phyloP scores from a whole-genome alignment of 371 early-diverging fungal species.

The Coemansia sp. region DNA sequence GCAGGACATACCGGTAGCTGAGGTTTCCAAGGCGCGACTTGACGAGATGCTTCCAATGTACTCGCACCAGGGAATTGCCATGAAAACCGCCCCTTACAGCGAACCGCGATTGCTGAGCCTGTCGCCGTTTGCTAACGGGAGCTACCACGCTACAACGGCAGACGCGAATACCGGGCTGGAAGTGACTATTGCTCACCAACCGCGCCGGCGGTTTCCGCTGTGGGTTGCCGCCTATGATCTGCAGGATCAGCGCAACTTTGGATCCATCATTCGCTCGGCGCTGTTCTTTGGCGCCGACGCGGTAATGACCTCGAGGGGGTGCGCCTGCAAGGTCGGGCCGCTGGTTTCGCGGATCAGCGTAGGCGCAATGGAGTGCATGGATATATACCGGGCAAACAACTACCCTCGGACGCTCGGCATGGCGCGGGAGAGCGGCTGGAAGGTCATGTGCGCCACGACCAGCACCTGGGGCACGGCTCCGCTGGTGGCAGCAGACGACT shows the following conservation, averaged over 20 bases:
- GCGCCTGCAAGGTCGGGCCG: conserved; percentile 55
- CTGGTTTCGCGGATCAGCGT: conserved; percentile 61
- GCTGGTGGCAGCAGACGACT: not conserved
- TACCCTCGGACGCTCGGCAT: conserved; percentile 48
- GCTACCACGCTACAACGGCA: conserved; percentile 7
- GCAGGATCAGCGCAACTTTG: conserved; percentile 65
- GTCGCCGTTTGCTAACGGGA: conserved; percentile 6
- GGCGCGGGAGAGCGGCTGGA: conserved; percentile 58
- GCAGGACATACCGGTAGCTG: conserved; percentile 11
- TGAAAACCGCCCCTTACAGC: conserved; percentile 9
- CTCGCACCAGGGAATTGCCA: conserved; percentile 31
- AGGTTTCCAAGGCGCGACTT: not conserved
- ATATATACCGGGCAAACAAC: conserved; percentile 50
- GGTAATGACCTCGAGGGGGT: conserved; percentile 51
- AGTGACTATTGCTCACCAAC: not conserved
- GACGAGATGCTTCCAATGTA: not conserved
- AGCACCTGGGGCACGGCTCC: conserved; percentile 1
- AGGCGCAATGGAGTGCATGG: conserved; percentile 60
- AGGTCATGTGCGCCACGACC: conserved; percentile 56
- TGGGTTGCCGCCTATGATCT: conserved; percentile 59
- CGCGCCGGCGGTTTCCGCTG: conserved; percentile 47
- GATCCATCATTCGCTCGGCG: conserved; percentile 63
- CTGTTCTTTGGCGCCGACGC: conserved; percentile 64
- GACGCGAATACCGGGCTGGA: not conserved
- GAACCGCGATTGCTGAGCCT: conserved; percentile 1